Base-by-base conservation (phyloP, 441 rosid genomes). In the Corymbia calophylla region DNA sequence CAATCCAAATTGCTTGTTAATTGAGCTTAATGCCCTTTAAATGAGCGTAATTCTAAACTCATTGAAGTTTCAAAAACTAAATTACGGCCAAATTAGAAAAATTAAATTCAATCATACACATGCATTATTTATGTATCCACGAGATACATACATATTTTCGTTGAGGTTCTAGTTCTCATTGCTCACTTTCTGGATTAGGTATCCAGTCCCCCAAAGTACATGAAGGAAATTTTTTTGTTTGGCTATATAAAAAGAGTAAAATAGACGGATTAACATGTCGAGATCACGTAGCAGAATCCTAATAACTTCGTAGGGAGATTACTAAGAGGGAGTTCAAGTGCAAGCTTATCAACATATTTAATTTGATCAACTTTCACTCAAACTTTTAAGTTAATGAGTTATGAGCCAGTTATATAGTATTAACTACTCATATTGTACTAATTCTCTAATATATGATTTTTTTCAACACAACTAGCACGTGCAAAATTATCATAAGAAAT, bases 331-430 rank as follows among this genome's bases (percentile, higher is more conserved):
- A 58, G 25, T 58, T 58, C 64, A 58, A 58, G n/a, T 25, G n/a
- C 64, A 10, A 58, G 25, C n/a, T 58, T 25, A 58, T 58, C 64
- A 25, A 58, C 25, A 58, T 58, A 58, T 58, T 58, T 58, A 25
- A 58, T 58, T 58, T 13, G 7, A 0, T 0, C 1, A 1, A 1
- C 5, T 58, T 58, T 58, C 29, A 25, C 25, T 25, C 25, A 10
- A 58, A 0, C 10, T 58, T 58, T 58, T 10, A 58, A 58, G 11
- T 25, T 25, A 58, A 25, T 58, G 25, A 58, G 64, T 58, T 10
- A 25, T 58, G 0, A 58, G 25, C 25, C 3, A 58, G 11, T 49
- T 49, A 49, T 48, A 11, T 8, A 18, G 21, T 16, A 55, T 56
- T 56, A 56, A 56, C 6, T 12, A 56, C 10, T 58, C 3, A 58